phyloP scores from a whole-genome alignment of 345 rosid species.

The Kandelia obovata region DNA sequence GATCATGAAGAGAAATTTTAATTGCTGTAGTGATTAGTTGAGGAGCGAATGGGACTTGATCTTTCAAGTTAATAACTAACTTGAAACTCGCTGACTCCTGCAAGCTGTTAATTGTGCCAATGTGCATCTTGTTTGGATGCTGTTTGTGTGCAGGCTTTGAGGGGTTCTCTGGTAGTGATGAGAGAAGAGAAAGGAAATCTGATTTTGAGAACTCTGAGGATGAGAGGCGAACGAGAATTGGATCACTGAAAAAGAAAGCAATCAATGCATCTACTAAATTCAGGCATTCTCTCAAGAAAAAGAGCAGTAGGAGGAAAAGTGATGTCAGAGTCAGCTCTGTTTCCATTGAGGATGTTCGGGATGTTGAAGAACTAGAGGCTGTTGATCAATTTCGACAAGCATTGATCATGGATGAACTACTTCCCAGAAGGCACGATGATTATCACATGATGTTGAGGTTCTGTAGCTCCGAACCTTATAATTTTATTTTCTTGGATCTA shows the following conservation, averaged over 20 bases:
- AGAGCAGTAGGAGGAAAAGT: slow-evolving; percentile 70
- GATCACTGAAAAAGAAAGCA: slow-evolving; percentile 91
- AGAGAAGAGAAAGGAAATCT: slow-evolving; percentile 84
- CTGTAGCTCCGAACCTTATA: neutral
- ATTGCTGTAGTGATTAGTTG: no score
- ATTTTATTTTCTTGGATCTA: neutral
- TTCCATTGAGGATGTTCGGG: slow-evolving; percentile 96
- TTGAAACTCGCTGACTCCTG: no score
- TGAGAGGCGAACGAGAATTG: slow-evolving; percentile 91
- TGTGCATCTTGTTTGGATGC: slow-evolving; percentile 1
- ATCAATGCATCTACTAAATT: slow-evolving; percentile 83
- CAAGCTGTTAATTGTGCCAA: no score
- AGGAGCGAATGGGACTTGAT: no score
- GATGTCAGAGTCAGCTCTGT: slow-evolving; percentile 95
- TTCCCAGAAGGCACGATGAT: slow-evolving; percentile 70
- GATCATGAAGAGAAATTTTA: no score
- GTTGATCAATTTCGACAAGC: slow-evolving; percentile 89
- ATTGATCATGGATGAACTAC: slow-evolving; percentile 82
- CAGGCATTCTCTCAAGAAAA: slow-evolving; percentile 88
- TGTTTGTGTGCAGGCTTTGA: slow-evolving; percentile 66
- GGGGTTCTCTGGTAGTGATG: slow-evolving; percentile 84
- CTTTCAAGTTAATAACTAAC: no score
- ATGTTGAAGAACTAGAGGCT: slow-evolving; percentile 74
- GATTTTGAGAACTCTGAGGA: slow-evolving; percentile 99
- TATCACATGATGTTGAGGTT: slow-evolving; percentile 96